Percentiles rank a stretch among this genome's conserved stretches.
Conservation (phyloP, 23 red algal species). For the Agarophyton chilense region DNA sequence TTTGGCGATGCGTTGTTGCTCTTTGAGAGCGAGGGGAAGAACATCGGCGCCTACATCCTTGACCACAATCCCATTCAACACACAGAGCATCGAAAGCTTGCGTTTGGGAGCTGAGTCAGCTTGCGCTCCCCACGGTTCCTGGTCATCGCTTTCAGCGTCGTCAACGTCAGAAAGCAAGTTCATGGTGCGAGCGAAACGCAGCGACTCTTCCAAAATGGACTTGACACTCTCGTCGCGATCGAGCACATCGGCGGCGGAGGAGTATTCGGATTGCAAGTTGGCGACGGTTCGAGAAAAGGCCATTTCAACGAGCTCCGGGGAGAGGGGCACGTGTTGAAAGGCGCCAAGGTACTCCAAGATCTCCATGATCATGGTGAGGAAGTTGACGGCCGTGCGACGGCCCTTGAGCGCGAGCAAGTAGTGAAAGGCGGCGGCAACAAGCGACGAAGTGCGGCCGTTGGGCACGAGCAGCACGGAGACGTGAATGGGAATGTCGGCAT, state of each 20-base stretch:
- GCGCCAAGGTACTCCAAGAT: slow-evolving; percentile 60
- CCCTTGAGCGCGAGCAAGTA: slow-evolving; percentile 48
- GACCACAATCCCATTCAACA: slow-evolving; percentile 63
- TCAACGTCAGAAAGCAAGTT: slow-evolving; percentile 22
- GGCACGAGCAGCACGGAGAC: slow-evolving; percentile 66
- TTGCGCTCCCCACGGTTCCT: not conserved
- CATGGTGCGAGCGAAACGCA: slow-evolving; percentile 14
- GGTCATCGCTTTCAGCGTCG: not conserved
- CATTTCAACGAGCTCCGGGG: slow-evolving; percentile 52
- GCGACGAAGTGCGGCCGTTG: slow-evolving; percentile 24
- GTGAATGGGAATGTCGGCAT: slow-evolving; percentile 55
- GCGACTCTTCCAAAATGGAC: slow-evolving; percentile 24
- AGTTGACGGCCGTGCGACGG: slow-evolving; percentile 29
- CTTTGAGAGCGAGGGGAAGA: slow-evolving; percentile 31
- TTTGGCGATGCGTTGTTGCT: slow-evolving; percentile 60
- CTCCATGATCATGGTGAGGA: slow-evolving; percentile 57
- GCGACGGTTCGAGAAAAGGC: slow-evolving; percentile 10
- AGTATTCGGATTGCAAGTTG: not conserved
- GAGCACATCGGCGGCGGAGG: slow-evolving; percentile 35
- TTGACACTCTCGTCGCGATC: slow-evolving; percentile 7
- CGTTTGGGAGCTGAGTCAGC: not conserved
- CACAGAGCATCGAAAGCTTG: slow-evolving; percentile 45
- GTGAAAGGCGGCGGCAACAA: slow-evolving; percentile 43
- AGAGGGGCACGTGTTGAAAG: not conserved
- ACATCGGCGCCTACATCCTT: slow-evolving; percentile 43